Conservation (phyloP, 495 filamentous ascomycete genomes). For the Cladorrhinum samala region DNA sequence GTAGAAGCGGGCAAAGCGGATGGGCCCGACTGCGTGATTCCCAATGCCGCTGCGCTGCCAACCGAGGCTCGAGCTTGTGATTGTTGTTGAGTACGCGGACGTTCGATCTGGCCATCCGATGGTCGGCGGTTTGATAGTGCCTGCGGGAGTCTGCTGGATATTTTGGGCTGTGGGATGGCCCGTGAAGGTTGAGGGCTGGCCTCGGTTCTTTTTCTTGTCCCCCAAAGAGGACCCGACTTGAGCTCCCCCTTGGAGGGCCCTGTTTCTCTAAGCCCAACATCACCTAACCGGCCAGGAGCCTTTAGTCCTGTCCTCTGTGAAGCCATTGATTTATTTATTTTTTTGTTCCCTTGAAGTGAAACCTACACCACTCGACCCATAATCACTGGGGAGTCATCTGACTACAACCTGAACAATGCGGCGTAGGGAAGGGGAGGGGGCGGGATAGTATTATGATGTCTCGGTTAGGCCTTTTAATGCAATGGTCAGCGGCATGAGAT, state of each 20-base stretch:
- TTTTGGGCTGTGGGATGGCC: conserved; percentile 27
- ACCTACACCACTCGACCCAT: conserved; percentile 18
- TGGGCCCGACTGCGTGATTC: conserved; percentile 7
- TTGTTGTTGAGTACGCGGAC: conserved; percentile 25
- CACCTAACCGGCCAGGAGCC: conserved; percentile 16
- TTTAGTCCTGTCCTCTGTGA: conserved; percentile 21
- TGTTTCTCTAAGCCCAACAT: conserved; percentile 9
- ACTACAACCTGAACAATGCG: conserved; percentile 6
- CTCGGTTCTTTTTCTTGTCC: conserved; percentile 18
- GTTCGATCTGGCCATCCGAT: conserved; percentile 19
- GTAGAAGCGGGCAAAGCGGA: conserved; percentile 6
- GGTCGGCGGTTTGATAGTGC: conserved; percentile 22
- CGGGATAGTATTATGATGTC: not conserved
- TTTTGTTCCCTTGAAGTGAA: conserved; percentile 16
- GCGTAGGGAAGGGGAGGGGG: too few species aligned
- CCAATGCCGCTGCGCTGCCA: conserved; percentile 13
- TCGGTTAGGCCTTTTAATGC: not conserved
- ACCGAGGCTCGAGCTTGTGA: conserved; percentile 26
- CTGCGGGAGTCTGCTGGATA: conserved; percentile 33
- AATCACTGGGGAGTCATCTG: conserved; percentile 15
- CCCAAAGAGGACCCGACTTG: conserved; percentile 14
- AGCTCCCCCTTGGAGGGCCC: conserved; percentile 13
- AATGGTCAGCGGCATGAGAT: conserved; percentile 18
- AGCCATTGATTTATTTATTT: conserved; percentile 25
- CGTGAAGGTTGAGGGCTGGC: conserved; percentile 19